Percentiles rank a stretch among this genome's conserved stretches.
Conservation (phyloP, 352 stramenopile species). For the Phytophthora europaea region DNA sequence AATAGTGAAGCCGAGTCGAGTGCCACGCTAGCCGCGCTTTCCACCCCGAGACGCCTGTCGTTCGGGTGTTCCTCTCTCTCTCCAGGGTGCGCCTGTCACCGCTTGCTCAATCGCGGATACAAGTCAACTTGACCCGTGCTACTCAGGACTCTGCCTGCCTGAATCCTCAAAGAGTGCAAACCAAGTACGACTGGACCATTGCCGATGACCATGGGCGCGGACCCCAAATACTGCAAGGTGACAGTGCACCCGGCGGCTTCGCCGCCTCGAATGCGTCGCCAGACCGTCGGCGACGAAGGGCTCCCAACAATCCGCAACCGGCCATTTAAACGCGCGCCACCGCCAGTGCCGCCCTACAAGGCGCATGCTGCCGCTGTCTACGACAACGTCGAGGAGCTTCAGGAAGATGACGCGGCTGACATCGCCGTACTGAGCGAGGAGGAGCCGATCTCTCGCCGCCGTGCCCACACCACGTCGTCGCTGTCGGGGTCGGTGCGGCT, state of each 20-base stretch:
- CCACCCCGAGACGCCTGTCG: conserved; percentile 16
- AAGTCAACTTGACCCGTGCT: conserved; percentile 37
- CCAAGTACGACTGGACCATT: conserved; percentile 1
- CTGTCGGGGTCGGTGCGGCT: conserved; percentile 34
- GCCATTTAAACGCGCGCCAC: conserved; percentile 16
- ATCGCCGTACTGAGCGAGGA: conserved; percentile 52
- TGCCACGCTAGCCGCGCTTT: conserved; percentile 9
- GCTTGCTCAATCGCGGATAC: conserved; percentile 14
- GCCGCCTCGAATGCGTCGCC: conserved; percentile 38
- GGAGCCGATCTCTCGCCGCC: conserved; percentile 48
- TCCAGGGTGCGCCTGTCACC: conserved; percentile 17
- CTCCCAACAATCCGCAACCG: conserved; percentile 11
- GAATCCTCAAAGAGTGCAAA: neutral
- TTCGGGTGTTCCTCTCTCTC: conserved; percentile 15
- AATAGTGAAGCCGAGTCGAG: conserved; percentile 33
- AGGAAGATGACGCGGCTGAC: conserved; percentile 42
- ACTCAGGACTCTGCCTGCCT: conserved; percentile 29
- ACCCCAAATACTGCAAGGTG: conserved; percentile 69
- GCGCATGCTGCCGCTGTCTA: conserved; percentile 31
- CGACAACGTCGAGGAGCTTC: conserved; percentile 31
- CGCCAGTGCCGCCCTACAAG: conserved; percentile 33
- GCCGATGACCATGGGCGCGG: conserved; percentile 40
- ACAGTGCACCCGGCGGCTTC: conserved; percentile 50
- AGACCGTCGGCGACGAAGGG: conserved; percentile 47
- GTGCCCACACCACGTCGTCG: conserved; percentile 60